Percentiles rank a stretch among this genome's conserved stretches.
Conservation (phyloP, 192 early-diverging fungal genomes). For the Entomortierella lignicola region DNA sequence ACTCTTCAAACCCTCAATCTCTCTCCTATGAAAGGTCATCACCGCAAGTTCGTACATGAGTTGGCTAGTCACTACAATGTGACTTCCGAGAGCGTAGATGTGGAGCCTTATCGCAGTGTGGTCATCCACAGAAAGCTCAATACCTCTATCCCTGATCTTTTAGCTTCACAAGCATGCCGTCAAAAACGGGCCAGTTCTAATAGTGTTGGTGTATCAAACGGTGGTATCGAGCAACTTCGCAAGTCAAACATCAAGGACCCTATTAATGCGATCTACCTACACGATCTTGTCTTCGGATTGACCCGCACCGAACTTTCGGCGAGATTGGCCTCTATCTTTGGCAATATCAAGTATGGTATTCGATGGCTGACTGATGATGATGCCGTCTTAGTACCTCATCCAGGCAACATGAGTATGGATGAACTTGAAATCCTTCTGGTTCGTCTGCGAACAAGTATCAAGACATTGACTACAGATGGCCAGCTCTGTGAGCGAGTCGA, state of each 20-base stretch:
- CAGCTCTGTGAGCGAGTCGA: constrained; percentile 53
- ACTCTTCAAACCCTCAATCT: constrained; percentile 66
- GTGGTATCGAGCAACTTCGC: constrained; percentile 41
- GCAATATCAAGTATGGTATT: constrained; percentile 47
- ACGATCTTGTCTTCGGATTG: constrained; percentile 62
- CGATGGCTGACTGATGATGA: constrained; percentile 67
- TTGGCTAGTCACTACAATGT: constrained; percentile 80
- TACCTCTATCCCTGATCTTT: constrained; percentile 25
- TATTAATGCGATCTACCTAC: constrained; percentile 67
- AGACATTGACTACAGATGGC: constrained; percentile 26
- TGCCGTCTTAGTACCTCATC: constrained; percentile 57
- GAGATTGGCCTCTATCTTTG: constrained; percentile 60
- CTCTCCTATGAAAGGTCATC: constrained; percentile 70
- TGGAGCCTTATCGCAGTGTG: constrained; percentile 80
- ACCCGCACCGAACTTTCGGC: constrained; percentile 57
- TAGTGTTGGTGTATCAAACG: constrained; percentile 3
- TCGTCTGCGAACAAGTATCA: constrained; percentile 50
- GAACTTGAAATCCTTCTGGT: constrained; percentile 61
- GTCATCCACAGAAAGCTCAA: constrained; percentile 62
- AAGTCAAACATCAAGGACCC: constrained; percentile 58
- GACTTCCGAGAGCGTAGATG: constrained; percentile 78
- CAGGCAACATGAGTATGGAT: constrained; percentile 56
- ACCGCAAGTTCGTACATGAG: constrained; percentile 78
- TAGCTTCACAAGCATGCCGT: constrained; percentile 52
- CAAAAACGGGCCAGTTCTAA: constrained; percentile 39